Evolutionary conservation across 192 early-diverging fungal species (phyloP), one percentile per base, ranked within the genome.

Genomic region (Umbelopsis isabellina): DNA sequence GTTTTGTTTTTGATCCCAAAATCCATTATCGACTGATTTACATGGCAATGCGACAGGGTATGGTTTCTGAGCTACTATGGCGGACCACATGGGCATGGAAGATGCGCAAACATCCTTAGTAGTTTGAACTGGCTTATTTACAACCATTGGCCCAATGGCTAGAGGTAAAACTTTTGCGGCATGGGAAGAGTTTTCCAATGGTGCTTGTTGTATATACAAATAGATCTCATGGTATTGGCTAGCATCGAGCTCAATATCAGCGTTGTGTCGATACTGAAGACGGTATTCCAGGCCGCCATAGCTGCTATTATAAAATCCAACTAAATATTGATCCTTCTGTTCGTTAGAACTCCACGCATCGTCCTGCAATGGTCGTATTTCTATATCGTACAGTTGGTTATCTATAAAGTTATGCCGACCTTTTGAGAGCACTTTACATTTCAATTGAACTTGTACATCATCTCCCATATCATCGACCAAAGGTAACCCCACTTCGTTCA

Each of bases 401-500:
- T 61, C 55, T 33, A 61, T 13, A 61, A 35, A 61, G 9, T 4
- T 33, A 12, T 35, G 2, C 27, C 30, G 12, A 18, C 55, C 30
- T n/a, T 25, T 35, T 0, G 27, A 22, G 0, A 72, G 46, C 8
- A 79, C n/a, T 9, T 75, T 67, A 18, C 73, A 75, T 13, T 20
- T 30, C 23, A 79, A 37, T 2, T 52, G 30, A 4, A 79, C 51
- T 30, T 46, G 15, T 3, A 74, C 73, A 67, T 74, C 22, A 16
- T 73, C 67, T 13, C 53, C 70, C 49, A 75, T 72, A 33, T 72
- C 73, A 4, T 73, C 45, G 3, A 71, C 35, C 33, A 61, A 37
- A 44, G 75, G 75, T 15, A 79, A 48, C 13, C 73, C 73, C 22
- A 74, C n/a, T 35, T 79, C 78, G 35, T 79, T 79, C n/a, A 75